Percentiles rank a stretch among this genome's conserved stretches.
Evolutionary conservation across 106 monocot species (phyloP).

Genomic region (Alisma plantagoaquatica): DNA sequence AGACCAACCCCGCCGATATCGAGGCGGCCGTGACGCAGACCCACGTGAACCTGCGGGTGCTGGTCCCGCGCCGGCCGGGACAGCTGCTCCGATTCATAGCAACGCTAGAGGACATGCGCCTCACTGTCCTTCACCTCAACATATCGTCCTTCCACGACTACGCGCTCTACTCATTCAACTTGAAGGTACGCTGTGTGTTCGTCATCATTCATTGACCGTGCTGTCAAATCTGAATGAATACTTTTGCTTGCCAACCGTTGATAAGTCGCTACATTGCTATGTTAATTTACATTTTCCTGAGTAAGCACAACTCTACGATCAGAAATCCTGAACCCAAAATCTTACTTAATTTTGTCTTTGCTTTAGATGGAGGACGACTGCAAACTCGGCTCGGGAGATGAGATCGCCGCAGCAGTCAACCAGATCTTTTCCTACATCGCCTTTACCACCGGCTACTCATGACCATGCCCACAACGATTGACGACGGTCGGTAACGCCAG

Average conservation of each 20-base stretch:
- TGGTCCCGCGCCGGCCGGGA: conserved; percentile 28
- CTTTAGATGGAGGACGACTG: conserved; percentile 74
- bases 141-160: conserved; percentile 43
- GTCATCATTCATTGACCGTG: not conserved
- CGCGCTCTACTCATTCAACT: conserved; percentile 72
- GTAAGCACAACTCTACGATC: too few species aligned
- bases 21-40: conserved; percentile 68
- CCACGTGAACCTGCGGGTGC: conserved; percentile 66
- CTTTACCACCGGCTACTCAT: too few species aligned
- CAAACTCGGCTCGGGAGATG: conserved; percentile 61
- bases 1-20: conserved; percentile 38
- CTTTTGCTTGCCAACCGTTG: not conserved
- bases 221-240: too few species aligned
- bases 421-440: conserved; percentile 61
- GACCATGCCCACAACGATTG: too few species aligned
- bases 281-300: too few species aligned
- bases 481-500: too few species aligned
- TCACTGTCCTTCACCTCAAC: conserved; percentile 66
- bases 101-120: conserved; percentile 59
- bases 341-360: not conserved
- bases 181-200: conserved; percentile 45
- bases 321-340: not conserved
- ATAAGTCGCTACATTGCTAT: too few species aligned
- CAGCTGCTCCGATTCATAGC: conserved; percentile 51
- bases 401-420: conserved; percentile 79